phyloP scores from a whole-genome alignment of 1,139 yeast species.

The Citeromyces hawaiiensis region DNA sequence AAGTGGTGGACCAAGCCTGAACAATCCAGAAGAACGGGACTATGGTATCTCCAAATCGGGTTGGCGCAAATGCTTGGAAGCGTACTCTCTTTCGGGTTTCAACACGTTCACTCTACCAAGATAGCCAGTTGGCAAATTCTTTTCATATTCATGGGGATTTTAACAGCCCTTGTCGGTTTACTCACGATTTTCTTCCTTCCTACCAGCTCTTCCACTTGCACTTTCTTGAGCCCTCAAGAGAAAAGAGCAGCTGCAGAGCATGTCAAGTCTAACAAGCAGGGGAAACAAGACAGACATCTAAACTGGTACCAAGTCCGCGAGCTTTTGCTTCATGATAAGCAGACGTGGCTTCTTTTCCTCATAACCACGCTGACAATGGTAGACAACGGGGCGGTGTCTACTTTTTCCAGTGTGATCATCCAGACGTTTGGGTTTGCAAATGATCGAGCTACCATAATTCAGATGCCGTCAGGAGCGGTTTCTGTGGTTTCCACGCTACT shows the following conservation, averaged over 20 bases:
- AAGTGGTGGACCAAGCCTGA: slow-evolving; percentile 19
- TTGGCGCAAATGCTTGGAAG: slow-evolving; percentile 6
- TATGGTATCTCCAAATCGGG: slow-evolving; percentile 11
- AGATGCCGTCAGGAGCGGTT: slow-evolving; percentile 31
- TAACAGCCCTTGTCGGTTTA: slow-evolving; percentile 10
- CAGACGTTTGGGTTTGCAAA: slow-evolving; percentile 28
- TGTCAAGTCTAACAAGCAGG: slow-evolving; percentile 22
- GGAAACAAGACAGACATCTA: slow-evolving; percentile 18
- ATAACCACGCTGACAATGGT: slow-evolving; percentile 23
- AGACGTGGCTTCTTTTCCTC: slow-evolving; percentile 10
- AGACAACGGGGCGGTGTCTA: slow-evolving; percentile 29
- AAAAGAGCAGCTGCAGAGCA: slow-evolving; percentile 13
- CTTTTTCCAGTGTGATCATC: slow-evolving; percentile 31
- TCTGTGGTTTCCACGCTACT: slow-evolving; percentile 7
- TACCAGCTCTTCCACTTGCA: slow-evolving; percentile 10
- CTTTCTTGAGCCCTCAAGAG: slow-evolving; percentile 17
- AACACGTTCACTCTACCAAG: slow-evolving; percentile 9
- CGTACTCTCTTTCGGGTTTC: slow-evolving; percentile 11
- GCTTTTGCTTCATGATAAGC: slow-evolving; percentile 6
- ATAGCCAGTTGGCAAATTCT: slow-evolving; percentile 13
- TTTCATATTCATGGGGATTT: slow-evolving; percentile 12
- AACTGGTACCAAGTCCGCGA: slow-evolving; percentile 8
- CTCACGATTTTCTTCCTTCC: slow-evolving; percentile 10
- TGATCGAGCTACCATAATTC: slow-evolving; percentile 23
- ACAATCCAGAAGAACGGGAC: slow-evolving; percentile 17